Evolutionary conservation across 495 filamentous ascomycete genomes (phyloP).

Genomic region (Penicillium herquei): DNA sequence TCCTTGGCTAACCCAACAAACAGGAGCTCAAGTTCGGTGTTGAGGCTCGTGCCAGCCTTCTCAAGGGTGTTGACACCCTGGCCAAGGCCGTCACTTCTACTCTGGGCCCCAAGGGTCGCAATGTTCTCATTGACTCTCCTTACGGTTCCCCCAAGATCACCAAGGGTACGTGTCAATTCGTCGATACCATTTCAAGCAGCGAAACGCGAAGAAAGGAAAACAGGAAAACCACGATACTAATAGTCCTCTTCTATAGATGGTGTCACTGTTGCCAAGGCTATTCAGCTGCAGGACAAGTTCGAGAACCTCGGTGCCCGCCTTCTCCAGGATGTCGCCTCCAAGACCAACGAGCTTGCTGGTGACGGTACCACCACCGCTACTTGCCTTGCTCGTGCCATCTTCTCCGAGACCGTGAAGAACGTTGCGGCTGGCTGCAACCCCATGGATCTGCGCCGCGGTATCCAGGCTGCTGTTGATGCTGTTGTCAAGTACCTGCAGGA

Average conservation of each 20-base stretch:
- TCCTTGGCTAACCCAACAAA: slow-evolving; percentile 23
- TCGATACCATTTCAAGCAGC: not conserved
- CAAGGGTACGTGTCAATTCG: slow-evolving; percentile 66
- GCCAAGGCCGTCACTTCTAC: slow-evolving; percentile 96
- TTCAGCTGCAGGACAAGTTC: slow-evolving; percentile 96
- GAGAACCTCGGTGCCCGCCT: slow-evolving; percentile 97
- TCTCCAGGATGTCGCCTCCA: slow-evolving; percentile 95
- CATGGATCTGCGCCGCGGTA: slow-evolving; percentile 96
- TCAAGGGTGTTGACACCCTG: slow-evolving; percentile 94
- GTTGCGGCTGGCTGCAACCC: slow-evolving; percentile 99
- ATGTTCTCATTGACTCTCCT: slow-evolving; percentile 95
- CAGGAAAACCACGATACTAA: not conserved
- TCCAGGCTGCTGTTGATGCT: slow-evolving; percentile 91
- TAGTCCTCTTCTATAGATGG: slow-evolving; percentile 58
- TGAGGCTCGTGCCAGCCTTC: slow-evolving; percentile 82
- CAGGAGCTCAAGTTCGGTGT: slow-evolving; percentile 99
- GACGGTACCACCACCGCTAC: slow-evolving; percentile 98
- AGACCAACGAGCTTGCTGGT: slow-evolving; percentile 98
- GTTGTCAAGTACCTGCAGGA: slow-evolving; percentile 90
- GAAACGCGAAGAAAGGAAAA: too few species aligned
- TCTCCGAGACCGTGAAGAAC: slow-evolving; percentile 99
- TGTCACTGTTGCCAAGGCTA: slow-evolving; percentile 90
- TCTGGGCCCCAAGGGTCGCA: slow-evolving; percentile 94
- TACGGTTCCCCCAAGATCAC: slow-evolving; percentile 99
- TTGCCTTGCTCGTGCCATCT: slow-evolving; percentile 95